Conservation (phyloP, 345 rosid species). For the Salix koriyanagi region DNA sequence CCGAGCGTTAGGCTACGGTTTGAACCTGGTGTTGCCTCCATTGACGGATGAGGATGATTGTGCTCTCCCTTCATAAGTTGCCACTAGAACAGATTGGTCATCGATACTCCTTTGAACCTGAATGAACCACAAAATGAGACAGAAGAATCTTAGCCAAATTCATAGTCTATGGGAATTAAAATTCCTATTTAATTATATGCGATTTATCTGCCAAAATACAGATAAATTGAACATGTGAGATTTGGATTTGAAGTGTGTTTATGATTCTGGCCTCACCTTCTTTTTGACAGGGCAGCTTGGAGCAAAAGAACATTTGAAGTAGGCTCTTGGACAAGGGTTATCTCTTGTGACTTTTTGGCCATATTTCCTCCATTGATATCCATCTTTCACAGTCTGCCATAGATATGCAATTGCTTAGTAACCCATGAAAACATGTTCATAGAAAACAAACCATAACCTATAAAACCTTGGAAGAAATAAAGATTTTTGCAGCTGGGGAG, state of each 20-base stretch:
- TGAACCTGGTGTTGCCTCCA: constrained; percentile 49
- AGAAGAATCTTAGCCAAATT: not conserved
- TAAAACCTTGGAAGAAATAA: not conserved
- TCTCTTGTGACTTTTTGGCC: constrained; percentile 99
- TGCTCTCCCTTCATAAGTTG: constrained; percentile 99
- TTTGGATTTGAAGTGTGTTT: not conserved
- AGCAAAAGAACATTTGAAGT: constrained; percentile 95
- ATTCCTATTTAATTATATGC: not conserved
- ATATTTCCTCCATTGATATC: constrained; percentile 98
- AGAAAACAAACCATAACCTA: not conserved
- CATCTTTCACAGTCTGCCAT: constrained; percentile 84
- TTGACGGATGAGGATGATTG: constrained; percentile 73
- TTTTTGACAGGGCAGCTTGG: constrained; percentile 94
- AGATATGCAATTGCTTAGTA: not conserved
- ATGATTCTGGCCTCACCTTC: constrained; percentile 48
- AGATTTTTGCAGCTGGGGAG: not conserved
- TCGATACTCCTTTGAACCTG: constrained; percentile 93
- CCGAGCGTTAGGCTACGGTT: constrained; percentile 36
- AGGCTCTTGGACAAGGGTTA: constrained; percentile 96
- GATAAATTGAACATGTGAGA: not conserved
- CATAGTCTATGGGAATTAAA: not conserved
- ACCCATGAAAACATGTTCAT: not conserved
- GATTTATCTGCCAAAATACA: not conserved
- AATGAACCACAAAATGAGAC: constrained; percentile 4
- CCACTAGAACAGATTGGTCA: constrained; percentile 79